These are phyloP conservation scores for Tillandsia leiboldiana DNA, from an alignment of 176 grass and related monocot species.

Conservation along the genomic window DNA sequence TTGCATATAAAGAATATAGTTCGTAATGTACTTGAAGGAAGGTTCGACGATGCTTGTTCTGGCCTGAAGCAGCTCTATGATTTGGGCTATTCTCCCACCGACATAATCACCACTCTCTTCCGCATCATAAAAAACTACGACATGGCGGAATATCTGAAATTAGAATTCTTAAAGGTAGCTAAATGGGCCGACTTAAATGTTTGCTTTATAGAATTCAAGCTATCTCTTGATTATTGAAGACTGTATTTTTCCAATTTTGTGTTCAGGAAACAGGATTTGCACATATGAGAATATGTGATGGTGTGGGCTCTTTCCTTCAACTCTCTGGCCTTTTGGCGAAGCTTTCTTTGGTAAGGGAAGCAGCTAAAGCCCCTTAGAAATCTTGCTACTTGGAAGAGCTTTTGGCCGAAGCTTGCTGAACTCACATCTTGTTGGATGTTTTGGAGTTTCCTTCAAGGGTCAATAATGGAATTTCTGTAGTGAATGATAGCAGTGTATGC, in stretches of 20 bases:
- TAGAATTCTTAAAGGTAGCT: constrained; percentile 85
- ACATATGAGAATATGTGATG: constrained; percentile 97
- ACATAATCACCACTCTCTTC: constrained; percentile 93
- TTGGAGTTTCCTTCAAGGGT: too few relatives aligned
- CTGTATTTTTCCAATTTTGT: background rate
- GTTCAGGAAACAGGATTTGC: constrained; percentile 87
- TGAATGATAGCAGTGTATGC: too few relatives aligned
- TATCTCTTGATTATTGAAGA: background rate
- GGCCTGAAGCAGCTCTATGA: constrained; percentile 80
- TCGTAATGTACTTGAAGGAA: constrained; percentile 73
- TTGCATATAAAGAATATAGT: constrained; percentile 89
- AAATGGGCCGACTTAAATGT: background rate
- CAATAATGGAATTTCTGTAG: too few relatives aligned
- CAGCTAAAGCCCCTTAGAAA: constrained; percentile 35
- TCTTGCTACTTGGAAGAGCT: background rate
- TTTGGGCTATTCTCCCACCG: constrained; percentile 87
- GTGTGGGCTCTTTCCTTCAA: constrained; percentile 85
- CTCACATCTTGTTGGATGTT: too few relatives aligned
- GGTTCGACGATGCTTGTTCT: constrained; percentile 71
- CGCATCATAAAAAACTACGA: constrained; percentile 90
- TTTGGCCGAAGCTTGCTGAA: too few relatives aligned
- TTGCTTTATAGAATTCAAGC: background rate
- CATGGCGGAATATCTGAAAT: constrained; percentile 91
- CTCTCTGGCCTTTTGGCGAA: constrained; percentile 89
- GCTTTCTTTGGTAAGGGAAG: constrained; percentile 61